Evolutionary conservation across 2,329 filamentous ascomycete genomes (phyloP).

Genomic region (Didymosphaeria variabile): DNA sequence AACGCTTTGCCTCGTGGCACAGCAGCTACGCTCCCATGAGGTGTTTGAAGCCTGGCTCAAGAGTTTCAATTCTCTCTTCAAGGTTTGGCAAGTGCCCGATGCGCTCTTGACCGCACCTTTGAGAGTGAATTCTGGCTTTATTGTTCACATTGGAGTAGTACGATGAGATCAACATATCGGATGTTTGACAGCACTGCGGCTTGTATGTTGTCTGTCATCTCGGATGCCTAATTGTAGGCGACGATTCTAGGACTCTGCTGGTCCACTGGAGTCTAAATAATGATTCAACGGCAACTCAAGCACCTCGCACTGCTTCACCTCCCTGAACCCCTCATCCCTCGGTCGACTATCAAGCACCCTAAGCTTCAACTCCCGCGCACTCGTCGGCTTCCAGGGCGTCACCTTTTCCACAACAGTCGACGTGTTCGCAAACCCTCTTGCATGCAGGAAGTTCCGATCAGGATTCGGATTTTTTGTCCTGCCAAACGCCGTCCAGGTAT

Average conservation of each 20-base stretch:
- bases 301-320: slow-evolving; percentile 36
- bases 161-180: slow-evolving; percentile 22
- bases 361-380: slow-evolving; percentile 19
- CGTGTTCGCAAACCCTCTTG: slow-evolving; percentile 41
- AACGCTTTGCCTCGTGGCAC: slow-evolving; percentile 82
- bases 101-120: slow-evolving; percentile 67
- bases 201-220: not conserved
- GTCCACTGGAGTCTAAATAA: slow-evolving; percentile 21
- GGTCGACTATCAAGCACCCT: slow-evolving; percentile 38
- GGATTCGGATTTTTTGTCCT: slow-evolving; percentile 39
- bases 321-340: slow-evolving; percentile 31
- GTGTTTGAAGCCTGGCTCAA: slow-evolving; percentile 85
- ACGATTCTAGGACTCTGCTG: not conserved
- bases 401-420: slow-evolving; percentile 21
- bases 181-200: not conserved
- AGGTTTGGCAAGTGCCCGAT: slow-evolving; percentile 79
- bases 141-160: slow-evolving; percentile 75
- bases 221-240: not conserved
- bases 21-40: slow-evolving; percentile 85
- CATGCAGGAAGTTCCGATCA: slow-evolving; percentile 27
- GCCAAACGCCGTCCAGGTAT: slow-evolving; percentile 46
- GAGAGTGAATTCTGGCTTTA: slow-evolving; percentile 74
- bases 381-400: slow-evolving; percentile 28
- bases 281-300: slow-evolving; percentile 36
- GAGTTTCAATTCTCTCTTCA: slow-evolving; percentile 72